phyloP scores from a whole-genome alignment of 179 eudicot genomes.

The Actinidia arguta region DNA sequence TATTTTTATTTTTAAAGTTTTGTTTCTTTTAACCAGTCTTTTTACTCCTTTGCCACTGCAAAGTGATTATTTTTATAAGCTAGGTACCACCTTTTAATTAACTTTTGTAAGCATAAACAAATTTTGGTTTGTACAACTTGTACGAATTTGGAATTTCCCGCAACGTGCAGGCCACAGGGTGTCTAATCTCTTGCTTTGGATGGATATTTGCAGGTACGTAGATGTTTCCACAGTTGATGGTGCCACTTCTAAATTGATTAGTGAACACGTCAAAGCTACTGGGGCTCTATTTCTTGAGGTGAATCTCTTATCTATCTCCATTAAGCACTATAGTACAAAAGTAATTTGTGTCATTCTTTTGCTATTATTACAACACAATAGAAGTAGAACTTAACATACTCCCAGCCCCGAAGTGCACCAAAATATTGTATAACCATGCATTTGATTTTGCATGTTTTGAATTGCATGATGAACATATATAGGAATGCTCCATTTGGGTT shows the following conservation, averaged over 20 bases:
- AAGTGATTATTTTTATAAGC: neutral
- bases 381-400: neutral
- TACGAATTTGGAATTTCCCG: neutral
- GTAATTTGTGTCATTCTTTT: neutral
- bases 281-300: slow-evolving; percentile 98
- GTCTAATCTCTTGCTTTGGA: slow-evolving; percentile 22
- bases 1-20: neutral
- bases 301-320: slow-evolving; percentile 14
- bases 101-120: too few species aligned
- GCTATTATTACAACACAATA: neutral
- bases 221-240: slow-evolving; percentile 98
- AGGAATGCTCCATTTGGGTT: neutral
- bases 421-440: neutral
- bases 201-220: slow-evolving; percentile 65
- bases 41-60: neutral
- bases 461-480: slow-evolving; percentile 7
- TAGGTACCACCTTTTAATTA: neutral
- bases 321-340: neutral
- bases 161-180: neutral
- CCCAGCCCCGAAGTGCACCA: too few species aligned
- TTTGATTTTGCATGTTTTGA: neutral
- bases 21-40: neutral
- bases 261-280: slow-evolving; percentile 62
- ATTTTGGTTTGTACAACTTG: neutral
- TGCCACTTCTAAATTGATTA: slow-evolving; percentile 73